These are phyloP conservation scores for Begonia loranthoides DNA, from an alignment of 306 rosid genomes.

Conservation along the genomic window DNA sequence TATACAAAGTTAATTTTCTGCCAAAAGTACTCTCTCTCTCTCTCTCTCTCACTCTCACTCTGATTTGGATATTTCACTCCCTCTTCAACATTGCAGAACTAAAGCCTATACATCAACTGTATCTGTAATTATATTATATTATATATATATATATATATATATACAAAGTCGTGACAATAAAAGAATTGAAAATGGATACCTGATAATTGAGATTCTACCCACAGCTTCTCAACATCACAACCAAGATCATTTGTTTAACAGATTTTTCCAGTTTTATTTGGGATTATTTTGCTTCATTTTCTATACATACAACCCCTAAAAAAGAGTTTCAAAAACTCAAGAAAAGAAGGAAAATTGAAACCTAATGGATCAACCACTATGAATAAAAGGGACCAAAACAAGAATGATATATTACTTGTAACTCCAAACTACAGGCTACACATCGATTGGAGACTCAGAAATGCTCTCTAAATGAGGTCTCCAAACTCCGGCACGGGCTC, in stretches of 20 bases:
- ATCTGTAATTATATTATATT: too few relatives aligned
- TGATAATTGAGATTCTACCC: too few relatives aligned
- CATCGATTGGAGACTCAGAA: slow-evolving; percentile 58
- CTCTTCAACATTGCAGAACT: not conserved
- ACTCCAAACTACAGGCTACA: not conserved
- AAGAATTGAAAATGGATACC: too few relatives aligned
- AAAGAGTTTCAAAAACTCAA: not conserved
- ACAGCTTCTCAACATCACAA: too few relatives aligned
- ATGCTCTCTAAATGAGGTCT: slow-evolving; percentile 88
- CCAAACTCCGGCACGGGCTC: slow-evolving; percentile 89
- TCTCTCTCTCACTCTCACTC: not conserved
- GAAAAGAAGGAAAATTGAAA: slow-evolving; percentile 9
- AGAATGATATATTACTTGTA: not conserved
- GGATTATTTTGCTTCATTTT: slow-evolving; percentile 3
- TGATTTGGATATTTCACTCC: not conserved
- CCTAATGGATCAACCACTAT: slow-evolving; percentile 7
- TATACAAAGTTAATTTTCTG: not conserved
- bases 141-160: too few relatives aligned
- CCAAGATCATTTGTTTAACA: not conserved
- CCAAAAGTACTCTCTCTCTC: not conserved
- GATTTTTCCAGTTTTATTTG: not conserved
- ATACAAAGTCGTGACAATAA: too few relatives aligned
- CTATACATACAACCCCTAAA: slow-evolving; percentile 7
- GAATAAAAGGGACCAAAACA: not conserved
- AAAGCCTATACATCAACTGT: not conserved